These are phyloP conservation scores for Beauveria bassiana DNA, from an alignment of 2,329 filamentous ascomycete genomes.

Conservation along the genomic window DNA sequence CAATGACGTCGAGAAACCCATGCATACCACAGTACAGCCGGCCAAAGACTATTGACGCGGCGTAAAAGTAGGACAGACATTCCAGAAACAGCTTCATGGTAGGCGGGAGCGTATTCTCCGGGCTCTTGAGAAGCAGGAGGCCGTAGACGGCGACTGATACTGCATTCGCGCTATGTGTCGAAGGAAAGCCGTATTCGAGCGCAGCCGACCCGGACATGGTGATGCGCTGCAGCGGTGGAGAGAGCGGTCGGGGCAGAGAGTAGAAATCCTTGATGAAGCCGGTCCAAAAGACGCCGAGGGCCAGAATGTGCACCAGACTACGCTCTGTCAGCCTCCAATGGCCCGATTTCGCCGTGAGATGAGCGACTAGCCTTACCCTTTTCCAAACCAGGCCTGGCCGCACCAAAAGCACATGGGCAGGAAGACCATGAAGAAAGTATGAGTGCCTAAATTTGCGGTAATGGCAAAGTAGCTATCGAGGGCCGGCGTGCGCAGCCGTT, in stretches of 20 bases:
- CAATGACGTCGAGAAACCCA: constrained; percentile 82
- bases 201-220: constrained; percentile 96
- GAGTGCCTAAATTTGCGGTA: constrained; percentile 91
- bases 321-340: background rate
- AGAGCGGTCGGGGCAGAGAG: constrained; percentile 84
- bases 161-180: constrained; percentile 93
- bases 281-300: constrained; percentile 74
- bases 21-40: constrained; percentile 98
- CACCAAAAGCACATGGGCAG: constrained; percentile 96
- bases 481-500: constrained; percentile 67
- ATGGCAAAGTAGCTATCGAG: constrained; percentile 96
- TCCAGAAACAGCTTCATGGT: constrained; percentile 57
- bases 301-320: constrained; percentile 67
- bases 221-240: constrained; percentile 85
- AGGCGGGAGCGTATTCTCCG: constrained; percentile 53
- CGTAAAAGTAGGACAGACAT: constrained; percentile 71
- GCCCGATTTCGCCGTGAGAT: background rate
- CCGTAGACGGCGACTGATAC: constrained; percentile 87
- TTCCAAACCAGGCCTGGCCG: constrained; percentile 74
- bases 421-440: constrained; percentile 97
- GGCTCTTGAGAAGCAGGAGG: constrained; percentile 60
- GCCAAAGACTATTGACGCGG: constrained; percentile 80
- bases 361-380: constrained; percentile 58
- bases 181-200: constrained; percentile 94
- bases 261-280: constrained; percentile 92